Base-by-base conservation (phyloP, 1,284 basidiomycete genomes). In the Pseudozyma pruni region DNA sequence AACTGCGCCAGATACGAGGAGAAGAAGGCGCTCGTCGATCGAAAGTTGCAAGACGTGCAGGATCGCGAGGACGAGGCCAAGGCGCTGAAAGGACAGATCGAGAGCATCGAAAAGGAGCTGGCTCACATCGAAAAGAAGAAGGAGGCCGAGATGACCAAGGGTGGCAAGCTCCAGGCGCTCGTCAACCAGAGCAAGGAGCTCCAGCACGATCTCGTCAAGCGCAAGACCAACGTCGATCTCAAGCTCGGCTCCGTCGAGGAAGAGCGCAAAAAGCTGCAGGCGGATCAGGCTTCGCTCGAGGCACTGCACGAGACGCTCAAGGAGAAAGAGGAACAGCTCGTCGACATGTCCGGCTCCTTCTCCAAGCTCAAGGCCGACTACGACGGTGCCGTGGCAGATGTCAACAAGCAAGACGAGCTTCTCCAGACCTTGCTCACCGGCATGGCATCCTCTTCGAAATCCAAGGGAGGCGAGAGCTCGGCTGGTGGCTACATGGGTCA, bases 401-500 rank as follows among this genome's bases (percentile, higher is more conserved):
- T 96, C 5, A 83, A 86, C 22, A 90, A 89, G 34, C 88, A 90
- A 16, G 95, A 98, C 82, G 93, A 94, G 79, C 89, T 99, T n/a
- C 87, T 98, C 0, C 95, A 98, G 83, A 94, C 92, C 0, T 88
- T 98, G 10, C 87, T 95, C 38, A 98, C 95, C 0, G 96, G 96
- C 43, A 88, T 98, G 17, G 90, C 91, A 0, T 86, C 87, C 1
- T 60, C 52, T 13, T 89, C 88, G 8, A 87, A 86, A 34, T 86
- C 86, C 16, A 81, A 82, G 40, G 80, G 78, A 10, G 85, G 85
- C 35, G 87, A 88, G 4, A 81, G 82, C 25, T 75, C 70, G 8
- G 90, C 93, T 9, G 94, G 94, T 10, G 94, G 94, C 0, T 99
- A 97, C 83, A 90, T 98, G 88, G 96, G 94, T 25, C 94, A 97